Percentiles rank a stretch among this genome's conserved stretches.
These are phyloP conservation scores for Mimosa pudica DNA, from an alignment of 306 rosid species.

Conservation along the genomic window DNA sequence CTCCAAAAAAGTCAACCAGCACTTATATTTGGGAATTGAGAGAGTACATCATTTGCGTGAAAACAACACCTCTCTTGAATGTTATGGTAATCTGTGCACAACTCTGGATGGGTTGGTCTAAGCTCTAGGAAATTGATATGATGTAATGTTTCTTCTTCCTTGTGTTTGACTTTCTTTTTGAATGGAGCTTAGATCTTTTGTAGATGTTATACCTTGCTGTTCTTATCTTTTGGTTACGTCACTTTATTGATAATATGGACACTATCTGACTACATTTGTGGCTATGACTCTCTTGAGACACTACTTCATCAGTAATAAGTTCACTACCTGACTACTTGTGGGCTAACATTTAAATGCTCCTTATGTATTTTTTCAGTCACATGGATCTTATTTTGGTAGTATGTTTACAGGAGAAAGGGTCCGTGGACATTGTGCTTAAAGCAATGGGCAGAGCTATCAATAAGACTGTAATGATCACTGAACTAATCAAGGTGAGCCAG, in stretches of 20 bases:
- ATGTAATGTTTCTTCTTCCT: neutral
- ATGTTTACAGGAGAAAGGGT: conserved; percentile 72
- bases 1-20: too few species aligned
- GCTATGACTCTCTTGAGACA: neutral
- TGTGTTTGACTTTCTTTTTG: neutral
- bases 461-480: conserved; percentile 92
- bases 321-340: neutral
- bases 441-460: conserved; percentile 96
- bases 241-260: neutral
- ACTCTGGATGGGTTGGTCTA: neutral
- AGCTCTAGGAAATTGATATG: neutral
- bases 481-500: conserved; percentile 68
- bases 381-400: conserved; percentile 5
- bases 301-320: neutral
- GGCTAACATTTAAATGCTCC: conserved; percentile 4
- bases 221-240: neutral
- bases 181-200: neutral
- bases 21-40: too few species aligned
- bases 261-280: neutral
- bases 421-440: conserved; percentile 69
- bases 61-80: too few species aligned
- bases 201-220: neutral
- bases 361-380: neutral
- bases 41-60: too few species aligned
- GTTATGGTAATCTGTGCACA: neutral